Evolutionary conservation across 306 rosid genomes (phyloP).

Genomic region (Ziziphus jujuba): DNA sequence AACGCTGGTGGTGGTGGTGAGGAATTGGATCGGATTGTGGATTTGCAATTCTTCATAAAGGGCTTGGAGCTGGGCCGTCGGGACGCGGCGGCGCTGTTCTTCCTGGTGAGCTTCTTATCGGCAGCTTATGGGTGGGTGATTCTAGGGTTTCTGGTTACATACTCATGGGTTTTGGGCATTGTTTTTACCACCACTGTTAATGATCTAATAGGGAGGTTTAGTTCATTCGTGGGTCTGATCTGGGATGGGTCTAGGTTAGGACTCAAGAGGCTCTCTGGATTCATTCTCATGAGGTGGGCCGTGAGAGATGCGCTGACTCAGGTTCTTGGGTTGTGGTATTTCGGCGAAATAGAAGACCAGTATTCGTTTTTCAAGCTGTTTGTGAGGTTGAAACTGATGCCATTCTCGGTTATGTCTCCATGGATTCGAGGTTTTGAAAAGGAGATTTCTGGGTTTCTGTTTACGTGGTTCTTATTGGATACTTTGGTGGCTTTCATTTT

Average conservation of each 20-base stretch:
- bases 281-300: conserved; percentile 94
- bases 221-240: conserved; percentile 53
- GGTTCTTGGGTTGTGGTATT: conserved; percentile 93
- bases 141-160: conserved; percentile 76
- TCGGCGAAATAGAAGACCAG: conserved; percentile 93
- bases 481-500: conserved; percentile 73
- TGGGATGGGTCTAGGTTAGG: conserved; percentile 95
- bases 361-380: conserved; percentile 93
- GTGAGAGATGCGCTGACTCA: conserved; percentile 96
- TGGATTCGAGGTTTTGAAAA: conserved; percentile 89
- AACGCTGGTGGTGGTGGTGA: conserved; percentile 17
- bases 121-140: conserved; percentile 86
- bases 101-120: conserved; percentile 67
- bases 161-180: conserved; percentile 85
- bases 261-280: conserved; percentile 87
- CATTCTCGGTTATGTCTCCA: conserved; percentile 85
- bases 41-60: conserved; percentile 59
- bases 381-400: conserved; percentile 92
- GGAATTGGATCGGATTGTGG: conserved; percentile 47
- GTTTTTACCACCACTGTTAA: conserved; percentile 71
- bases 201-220: conserved; percentile 66
- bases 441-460: conserved; percentile 77
- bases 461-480: conserved; percentile 73
- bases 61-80: conserved; percentile 78
- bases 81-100: conserved; percentile 65